phyloP scores from a whole-genome alignment of 2,329 filamentous ascomycete genomes.

The Grosmannia penicillata region DNA sequence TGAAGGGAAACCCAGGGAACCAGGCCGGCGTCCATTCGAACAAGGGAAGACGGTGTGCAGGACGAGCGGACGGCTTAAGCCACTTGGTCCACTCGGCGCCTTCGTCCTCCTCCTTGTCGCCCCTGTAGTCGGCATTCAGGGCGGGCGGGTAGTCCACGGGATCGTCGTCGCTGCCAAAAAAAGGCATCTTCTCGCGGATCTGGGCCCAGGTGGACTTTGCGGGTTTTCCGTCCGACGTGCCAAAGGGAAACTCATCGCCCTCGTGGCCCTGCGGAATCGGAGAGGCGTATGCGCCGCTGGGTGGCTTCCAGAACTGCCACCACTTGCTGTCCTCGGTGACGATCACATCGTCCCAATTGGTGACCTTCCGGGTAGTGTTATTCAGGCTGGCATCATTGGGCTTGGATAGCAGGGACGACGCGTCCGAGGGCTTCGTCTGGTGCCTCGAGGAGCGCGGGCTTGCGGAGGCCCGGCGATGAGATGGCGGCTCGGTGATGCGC shows the following conservation, averaged over 20 bases:
- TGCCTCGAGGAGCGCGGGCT: too few relatives aligned
- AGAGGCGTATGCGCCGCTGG: constrained; percentile 43
- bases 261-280: constrained; percentile 44
- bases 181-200: constrained; percentile 34
- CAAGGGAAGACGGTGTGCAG: constrained; percentile 62
- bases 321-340: constrained; percentile 30
- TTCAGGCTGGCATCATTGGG: constrained; percentile 7
- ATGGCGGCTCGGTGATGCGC: not conserved
- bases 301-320: constrained; percentile 53
- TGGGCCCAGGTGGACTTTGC: constrained; percentile 33
- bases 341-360: constrained; percentile 34
- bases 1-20: constrained; percentile 62
- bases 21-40: constrained; percentile 43
- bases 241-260: constrained; percentile 25
- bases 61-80: constrained; percentile 65
- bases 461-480: too few relatives aligned
- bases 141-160: constrained; percentile 44
- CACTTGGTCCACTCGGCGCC: constrained; percentile 70
- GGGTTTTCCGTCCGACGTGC: constrained; percentile 14
- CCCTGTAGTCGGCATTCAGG: constrained; percentile 45
- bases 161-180: constrained; percentile 27
- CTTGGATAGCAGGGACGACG: constrained; percentile 8
- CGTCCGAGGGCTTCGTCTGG: constrained; percentile 19
- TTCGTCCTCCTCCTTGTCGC: constrained; percentile 43
- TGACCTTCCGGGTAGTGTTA: constrained; percentile 38